Conservation (phyloP, 129 eudicot species). For the Mikania micrantha region DNA sequence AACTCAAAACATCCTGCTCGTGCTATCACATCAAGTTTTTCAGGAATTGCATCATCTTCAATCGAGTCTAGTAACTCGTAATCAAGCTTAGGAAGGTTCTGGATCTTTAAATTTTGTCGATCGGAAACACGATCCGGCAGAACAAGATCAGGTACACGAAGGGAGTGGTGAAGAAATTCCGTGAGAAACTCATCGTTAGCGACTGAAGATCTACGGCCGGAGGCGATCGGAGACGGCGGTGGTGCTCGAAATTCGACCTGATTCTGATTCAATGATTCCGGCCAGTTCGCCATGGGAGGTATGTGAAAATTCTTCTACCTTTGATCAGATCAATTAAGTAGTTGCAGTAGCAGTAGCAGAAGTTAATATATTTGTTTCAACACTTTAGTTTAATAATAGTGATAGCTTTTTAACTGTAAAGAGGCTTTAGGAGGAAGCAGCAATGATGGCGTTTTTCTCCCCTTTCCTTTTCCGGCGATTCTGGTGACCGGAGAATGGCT, state of each 20-base stretch:
- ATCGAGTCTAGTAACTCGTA: constrained; percentile 9
- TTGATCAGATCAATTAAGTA: background rate
- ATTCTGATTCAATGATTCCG: constrained; percentile 29
- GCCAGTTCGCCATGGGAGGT: constrained; percentile 34
- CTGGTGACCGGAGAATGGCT: background rate
- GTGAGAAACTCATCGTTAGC: constrained; percentile 58
- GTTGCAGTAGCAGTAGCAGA: background rate
- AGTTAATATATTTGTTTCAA: constrained; percentile 5
- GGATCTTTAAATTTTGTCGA: constrained; percentile 34
- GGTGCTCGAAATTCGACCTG: constrained; percentile 63
- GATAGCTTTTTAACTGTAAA: constrained; percentile 21
- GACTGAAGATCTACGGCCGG: constrained; percentile 49
- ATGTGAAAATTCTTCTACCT: background rate
- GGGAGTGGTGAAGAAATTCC: constrained; percentile 49
- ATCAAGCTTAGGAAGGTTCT: constrained; percentile 45
- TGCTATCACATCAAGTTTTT: constrained; percentile 23
- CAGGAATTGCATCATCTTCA: background rate
- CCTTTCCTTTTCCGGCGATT: constrained; percentile 13
- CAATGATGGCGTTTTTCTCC: constrained; percentile 50
- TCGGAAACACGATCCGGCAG: constrained; percentile 61
- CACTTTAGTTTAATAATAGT: background rate
- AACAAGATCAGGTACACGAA: constrained; percentile 62
- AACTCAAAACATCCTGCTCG: constrained; percentile 58
- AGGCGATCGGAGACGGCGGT: constrained; percentile 72
- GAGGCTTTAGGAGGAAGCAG: constrained; percentile 28